Conservation (phyloP, 495 filamentous ascomycete species). For the Neurospora tetraspora region DNA sequence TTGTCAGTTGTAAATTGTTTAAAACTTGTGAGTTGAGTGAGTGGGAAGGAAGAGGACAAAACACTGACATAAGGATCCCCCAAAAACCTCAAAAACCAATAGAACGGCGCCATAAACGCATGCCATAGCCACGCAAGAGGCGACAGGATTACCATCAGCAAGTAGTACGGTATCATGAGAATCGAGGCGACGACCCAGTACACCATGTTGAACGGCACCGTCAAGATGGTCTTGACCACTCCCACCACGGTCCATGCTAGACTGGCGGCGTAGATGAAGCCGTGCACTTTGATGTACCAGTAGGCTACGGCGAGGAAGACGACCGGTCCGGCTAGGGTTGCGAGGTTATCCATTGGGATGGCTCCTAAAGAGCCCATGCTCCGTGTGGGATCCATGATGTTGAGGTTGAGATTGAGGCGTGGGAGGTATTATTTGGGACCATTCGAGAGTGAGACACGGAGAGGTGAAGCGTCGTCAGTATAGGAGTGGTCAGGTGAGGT, state of each 20-base stretch:
- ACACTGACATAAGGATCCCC: neutral
- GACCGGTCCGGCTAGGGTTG: conserved; percentile 24
- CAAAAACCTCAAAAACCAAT: neutral
- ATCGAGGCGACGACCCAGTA: neutral
- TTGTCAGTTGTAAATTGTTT: neutral
- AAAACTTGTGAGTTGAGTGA: neutral
- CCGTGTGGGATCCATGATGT: neutral
- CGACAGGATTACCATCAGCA: neutral
- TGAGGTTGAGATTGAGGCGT: neutral
- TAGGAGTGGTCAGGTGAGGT: neutral
- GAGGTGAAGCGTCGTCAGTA: no score
- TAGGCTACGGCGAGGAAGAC: neutral
- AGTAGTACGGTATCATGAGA: neutral
- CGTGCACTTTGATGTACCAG: neutral
- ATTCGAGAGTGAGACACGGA: neutral
- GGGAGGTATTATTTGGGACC: neutral
- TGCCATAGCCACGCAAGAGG: neutral
- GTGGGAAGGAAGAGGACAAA: neutral
- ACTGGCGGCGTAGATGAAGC: neutral
- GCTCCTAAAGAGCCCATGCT: neutral
- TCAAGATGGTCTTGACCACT: neutral
- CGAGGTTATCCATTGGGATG: neutral
- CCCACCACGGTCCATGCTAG: neutral
- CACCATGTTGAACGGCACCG: neutral
- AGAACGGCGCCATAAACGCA: neutral